A percentile compares a stretch with the other conserved stretches of the same genome.
Evolutionary conservation across 2,329 filamentous ascomycete species (phyloP).

Genomic region (Fusarium nelsonii): DNA sequence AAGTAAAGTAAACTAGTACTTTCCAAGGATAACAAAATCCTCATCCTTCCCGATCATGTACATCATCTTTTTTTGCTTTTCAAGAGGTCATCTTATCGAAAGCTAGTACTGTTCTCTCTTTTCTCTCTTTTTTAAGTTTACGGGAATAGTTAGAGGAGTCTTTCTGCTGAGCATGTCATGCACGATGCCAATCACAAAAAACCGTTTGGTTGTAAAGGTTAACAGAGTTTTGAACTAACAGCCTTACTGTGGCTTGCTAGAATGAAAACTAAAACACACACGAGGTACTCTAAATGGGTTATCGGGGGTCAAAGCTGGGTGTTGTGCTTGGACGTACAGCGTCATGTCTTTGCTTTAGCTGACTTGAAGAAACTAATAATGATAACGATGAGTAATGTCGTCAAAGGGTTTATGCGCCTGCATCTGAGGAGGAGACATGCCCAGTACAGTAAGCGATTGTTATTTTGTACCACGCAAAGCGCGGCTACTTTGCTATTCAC

Average conservation of each 20-base stretch:
- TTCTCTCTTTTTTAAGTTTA: constrained; percentile 9
- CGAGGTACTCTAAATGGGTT: constrained; percentile 7
- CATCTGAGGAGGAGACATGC: constrained; percentile 3
- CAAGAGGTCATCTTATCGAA: no score
- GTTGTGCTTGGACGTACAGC: constrained; percentile 5
- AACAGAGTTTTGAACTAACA: constrained; percentile 28
- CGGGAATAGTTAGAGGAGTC: background rate
- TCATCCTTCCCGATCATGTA: background rate
- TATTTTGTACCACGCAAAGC: constrained; percentile 26
- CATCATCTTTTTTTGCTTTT: background rate
- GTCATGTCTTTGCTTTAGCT: constrained; percentile 3
- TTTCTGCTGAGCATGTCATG: background rate
- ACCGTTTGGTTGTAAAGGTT: background rate
- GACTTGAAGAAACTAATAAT: background rate
- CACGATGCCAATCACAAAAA: background rate
- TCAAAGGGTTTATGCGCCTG: constrained; percentile 18
- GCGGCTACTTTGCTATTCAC: constrained; percentile 28
- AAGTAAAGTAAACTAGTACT: no score
- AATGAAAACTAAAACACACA: background rate
- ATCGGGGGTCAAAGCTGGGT: background rate
- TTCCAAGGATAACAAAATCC: background rate
- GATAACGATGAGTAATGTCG: background rate
- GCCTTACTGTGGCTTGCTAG: background rate
- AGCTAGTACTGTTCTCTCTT: constrained; percentile 40
- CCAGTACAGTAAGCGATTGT: background rate